Evolutionary conservation across 257 asterid species (phyloP).

Genomic region (Petunia axillaris): DNA sequence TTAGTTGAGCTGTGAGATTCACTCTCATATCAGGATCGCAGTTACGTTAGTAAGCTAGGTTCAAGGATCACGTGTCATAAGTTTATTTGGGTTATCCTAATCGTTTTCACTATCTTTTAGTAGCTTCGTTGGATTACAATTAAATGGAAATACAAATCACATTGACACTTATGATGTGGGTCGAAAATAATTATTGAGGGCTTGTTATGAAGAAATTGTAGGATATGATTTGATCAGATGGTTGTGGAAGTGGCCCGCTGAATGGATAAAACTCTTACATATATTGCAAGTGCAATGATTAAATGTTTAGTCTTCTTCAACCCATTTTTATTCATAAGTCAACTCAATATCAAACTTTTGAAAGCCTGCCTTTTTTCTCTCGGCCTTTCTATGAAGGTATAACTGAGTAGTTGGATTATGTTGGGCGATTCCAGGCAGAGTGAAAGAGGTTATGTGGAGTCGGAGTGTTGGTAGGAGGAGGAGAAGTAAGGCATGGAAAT

Average conservation of each 20-base stretch:
- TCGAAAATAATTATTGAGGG: background rate
- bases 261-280: background rate
- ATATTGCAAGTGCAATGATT: background rate
- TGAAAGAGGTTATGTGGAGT: too few species aligned
- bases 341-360: background rate
- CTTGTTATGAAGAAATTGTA: background rate
- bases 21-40: background rate
- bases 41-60: background rate
- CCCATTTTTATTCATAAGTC: background rate
- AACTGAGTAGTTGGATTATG: too few species aligned
- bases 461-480: too few species aligned
- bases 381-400: background rate
- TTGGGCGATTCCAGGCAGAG: too few species aligned
- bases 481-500: too few species aligned
- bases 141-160: background rate
- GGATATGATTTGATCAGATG: constrained; percentile 11
- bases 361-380: background rate
- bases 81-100: background rate
- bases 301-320: background rate
- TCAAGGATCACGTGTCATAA: background rate
- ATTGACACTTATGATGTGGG: background rate
- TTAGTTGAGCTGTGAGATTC: constrained; percentile 3
- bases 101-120: background rate
- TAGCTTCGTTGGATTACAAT: background rate
- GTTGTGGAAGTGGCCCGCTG: background rate